Evolutionary conservation across 257 asterid species (phyloP).

Genomic region (Ilex asprella): DNA sequence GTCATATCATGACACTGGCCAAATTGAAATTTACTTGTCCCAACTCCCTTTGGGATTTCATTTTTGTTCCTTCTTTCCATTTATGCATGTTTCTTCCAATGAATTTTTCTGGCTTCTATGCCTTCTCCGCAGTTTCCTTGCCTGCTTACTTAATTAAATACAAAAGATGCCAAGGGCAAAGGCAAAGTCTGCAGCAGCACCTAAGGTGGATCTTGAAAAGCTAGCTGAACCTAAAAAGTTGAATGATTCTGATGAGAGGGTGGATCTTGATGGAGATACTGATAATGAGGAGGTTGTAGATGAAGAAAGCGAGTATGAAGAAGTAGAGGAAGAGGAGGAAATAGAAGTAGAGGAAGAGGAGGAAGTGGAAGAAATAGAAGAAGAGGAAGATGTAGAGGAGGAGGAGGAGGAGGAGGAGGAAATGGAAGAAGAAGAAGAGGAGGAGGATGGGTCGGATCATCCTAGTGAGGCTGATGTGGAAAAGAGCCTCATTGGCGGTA

Average conservation of each 20-base stretch:
- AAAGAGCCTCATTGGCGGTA: slow-evolving; percentile 9
- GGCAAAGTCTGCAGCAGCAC: slow-evolving; percentile 32
- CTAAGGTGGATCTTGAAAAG: slow-evolving; percentile 8
- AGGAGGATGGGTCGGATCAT: slow-evolving; percentile 16
- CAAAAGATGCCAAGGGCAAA: slow-evolving; percentile 84
- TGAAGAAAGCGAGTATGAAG: slow-evolving; percentile 89
- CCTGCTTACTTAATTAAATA: slow-evolving; percentile 47
- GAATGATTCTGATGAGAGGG: slow-evolving; percentile 67
- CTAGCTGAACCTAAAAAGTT: slow-evolving; percentile 50
- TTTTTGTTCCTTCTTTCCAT: slow-evolving; percentile 66
- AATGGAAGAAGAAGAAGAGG: slow-evolving; percentile 16
- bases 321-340: slow-evolving; percentile 69
- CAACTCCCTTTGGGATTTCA: slow-evolving; percentile 73
- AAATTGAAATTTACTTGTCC: slow-evolving; percentile 49
- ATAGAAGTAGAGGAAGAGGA: slow-evolving; percentile 62
- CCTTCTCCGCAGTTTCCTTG: slow-evolving; percentile 65
- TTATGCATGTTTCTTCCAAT: slow-evolving; percentile 75
- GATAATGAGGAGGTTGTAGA: slow-evolving; percentile 61
- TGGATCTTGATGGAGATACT: slow-evolving; percentile 50
- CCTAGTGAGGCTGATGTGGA: slow-evolving; percentile 18
- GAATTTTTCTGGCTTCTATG: slow-evolving; percentile 72
- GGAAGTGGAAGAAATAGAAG: too few species aligned
- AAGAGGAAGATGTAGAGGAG: too few species aligned
- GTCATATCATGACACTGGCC: slow-evolving; percentile 64
- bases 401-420: slow-evolving; percentile 18